Base-by-base conservation (phyloP, 164 flowering plant species). In the Echeveria elegans region DNA sequence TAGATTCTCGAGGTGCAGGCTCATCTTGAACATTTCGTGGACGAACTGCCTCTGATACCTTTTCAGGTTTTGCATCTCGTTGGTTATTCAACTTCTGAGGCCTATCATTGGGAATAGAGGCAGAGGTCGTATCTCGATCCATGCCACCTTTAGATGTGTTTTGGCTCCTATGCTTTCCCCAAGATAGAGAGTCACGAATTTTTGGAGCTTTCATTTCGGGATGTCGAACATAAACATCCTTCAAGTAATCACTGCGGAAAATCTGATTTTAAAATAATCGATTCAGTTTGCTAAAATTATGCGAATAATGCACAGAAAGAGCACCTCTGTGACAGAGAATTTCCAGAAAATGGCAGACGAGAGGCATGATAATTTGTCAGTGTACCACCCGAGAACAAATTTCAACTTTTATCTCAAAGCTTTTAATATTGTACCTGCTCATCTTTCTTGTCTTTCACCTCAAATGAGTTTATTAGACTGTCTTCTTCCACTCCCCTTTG, bases 161-260 rank as follows among this genome's bases (percentile, higher is more conserved):
- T 18, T 50, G 69, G 37, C 70, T 64, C 74, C 74, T 86, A 64
- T 72, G 81, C 72, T 81, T 90, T 52, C 95, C 85, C 99, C 97
- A 94, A 0, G 95, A 86, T 67, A 88, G 78, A 24, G 95, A 83
- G 75, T 82, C 85, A 45, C 70, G 80, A 68, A 75, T 72, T 75
- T 80, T 91, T 7, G 97, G 97, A 34, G 76, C 81, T 77, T 66
- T 82, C 95, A 94, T 88, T 52, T 83, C 82, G 65, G 87, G 79
- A 77, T 77, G 83, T 37, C 80, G 78, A 26, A 72, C 30, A 72
- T 88, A 79, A 10, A 77, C 81, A 72, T 80, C 86, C 76, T 70
- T 73, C 72, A 77, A 70, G 69, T 82, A 80, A 47, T 77, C 82
- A 70, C 81, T 65, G 26, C 45, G 64, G 65, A 62, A n/a, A 19